These are phyloP conservation scores for Ceratobasidium sp. DNA, from an alignment of 1,284 basidiomycete species.

Conservation along the genomic window DNA sequence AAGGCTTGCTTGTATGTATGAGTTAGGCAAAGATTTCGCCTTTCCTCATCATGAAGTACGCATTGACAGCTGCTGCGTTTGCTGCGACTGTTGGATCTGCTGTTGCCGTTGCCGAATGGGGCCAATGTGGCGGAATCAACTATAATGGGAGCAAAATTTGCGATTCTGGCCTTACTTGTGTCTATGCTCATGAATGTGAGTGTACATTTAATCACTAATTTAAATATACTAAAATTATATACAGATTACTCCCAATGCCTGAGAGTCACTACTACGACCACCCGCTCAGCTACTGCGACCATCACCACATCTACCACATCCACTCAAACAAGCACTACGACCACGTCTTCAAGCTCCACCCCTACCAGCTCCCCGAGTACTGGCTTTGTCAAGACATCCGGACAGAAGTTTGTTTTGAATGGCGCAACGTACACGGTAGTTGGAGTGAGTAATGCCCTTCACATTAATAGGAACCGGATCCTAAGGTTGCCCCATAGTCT, in stretches of 20 bases:
- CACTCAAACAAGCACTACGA: neutral
- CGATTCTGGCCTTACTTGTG: constrained; percentile 42
- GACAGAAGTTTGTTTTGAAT: constrained; percentile 61
- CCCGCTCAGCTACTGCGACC: constrained; percentile 28
- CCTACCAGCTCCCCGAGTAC: neutral
- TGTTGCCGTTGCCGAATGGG: constrained; percentile 23
- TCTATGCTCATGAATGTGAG: constrained; percentile 33
- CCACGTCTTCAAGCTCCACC: neutral
- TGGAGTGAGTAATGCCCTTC: constrained; percentile 52
- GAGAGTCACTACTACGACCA: constrained; percentile 49
- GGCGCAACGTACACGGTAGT: constrained; percentile 63
- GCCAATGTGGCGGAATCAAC: constrained; percentile 43
- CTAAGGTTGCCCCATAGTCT: neutral
- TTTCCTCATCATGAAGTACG: neutral
- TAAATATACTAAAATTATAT: neutral
- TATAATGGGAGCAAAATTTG: constrained; percentile 43
- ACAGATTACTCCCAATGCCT: constrained; percentile 17
- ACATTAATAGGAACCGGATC: neutral
- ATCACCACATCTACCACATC: neutral
- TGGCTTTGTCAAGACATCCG: constrained; percentile 62
- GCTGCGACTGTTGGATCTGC: constrained; percentile 4
- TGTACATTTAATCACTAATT: neutral
- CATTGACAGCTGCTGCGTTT: neutral
- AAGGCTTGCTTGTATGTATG: no score
- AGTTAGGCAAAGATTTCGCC: no score